phyloP scores from a whole-genome alignment of 2,329 filamentous ascomycete species.

The Boeremia exigua region DNA sequence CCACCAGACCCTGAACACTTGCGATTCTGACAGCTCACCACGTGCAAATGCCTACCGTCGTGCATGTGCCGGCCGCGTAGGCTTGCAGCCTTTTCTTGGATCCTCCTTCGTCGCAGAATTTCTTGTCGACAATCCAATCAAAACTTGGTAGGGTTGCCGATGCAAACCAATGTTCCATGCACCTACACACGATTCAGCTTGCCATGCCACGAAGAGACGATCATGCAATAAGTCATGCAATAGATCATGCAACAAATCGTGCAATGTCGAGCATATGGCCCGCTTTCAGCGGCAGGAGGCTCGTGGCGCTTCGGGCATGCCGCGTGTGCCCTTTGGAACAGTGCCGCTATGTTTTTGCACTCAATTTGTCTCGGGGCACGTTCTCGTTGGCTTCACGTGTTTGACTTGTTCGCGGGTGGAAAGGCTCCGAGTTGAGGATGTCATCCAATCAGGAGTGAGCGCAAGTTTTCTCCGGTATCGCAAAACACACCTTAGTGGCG shows the following conservation, averaged over 20 bases:
- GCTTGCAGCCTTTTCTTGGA: neutral
- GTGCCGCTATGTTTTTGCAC: neutral
- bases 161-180: constrained; percentile 1
- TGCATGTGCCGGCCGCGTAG: neutral
- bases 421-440: neutral
- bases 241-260: constrained; percentile 10
- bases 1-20: constrained; percentile 6
- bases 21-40: constrained; percentile 8
- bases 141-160: constrained; percentile 3
- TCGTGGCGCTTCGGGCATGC: neutral
- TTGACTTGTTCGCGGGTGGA: neutral
- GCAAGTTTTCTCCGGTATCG: constrained; percentile 9
- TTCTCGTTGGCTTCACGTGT: neutral
- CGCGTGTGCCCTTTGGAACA: neutral
- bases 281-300: neutral
- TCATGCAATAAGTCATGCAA: constrained; percentile 13
- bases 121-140: constrained; percentile 6
- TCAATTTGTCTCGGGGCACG: neutral
- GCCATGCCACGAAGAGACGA: constrained; percentile 8
- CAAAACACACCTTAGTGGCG: neutral
- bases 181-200: constrained; percentile 1
- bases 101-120: neutral
- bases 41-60: neutral
- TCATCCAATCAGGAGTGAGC: constrained; percentile 1
- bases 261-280: neutral